These are phyloP conservation scores for Encephalitozoon hellem DNA, from an alignment of 371 early-diverging fungal genomes.

Conservation along the genomic window DNA sequence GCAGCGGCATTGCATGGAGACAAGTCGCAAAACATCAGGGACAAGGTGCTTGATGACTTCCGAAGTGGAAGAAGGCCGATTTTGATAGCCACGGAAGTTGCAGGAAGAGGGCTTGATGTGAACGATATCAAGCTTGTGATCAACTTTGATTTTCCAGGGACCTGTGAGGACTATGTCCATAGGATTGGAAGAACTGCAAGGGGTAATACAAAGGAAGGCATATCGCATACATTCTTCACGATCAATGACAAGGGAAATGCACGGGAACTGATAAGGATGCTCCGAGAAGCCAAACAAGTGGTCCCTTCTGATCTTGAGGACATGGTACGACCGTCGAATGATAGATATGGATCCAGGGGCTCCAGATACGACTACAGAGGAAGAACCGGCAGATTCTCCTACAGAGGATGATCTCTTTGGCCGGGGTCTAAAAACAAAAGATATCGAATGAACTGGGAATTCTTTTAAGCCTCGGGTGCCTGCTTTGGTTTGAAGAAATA, in stretches of 20 bases:
- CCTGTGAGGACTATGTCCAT: constrained; percentile 88
- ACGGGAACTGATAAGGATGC: constrained; percentile 73
- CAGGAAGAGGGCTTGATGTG: constrained; percentile 96
- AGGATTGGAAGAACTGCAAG: constrained; percentile 93
- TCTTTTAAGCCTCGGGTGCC: neutral
- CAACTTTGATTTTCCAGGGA: constrained; percentile 91
- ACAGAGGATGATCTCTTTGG: constrained; percentile 2
- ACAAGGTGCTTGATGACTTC: constrained; percentile 86
- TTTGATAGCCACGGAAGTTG: constrained; percentile 99
- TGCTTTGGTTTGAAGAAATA: neutral
- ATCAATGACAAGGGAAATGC: constrained; percentile 76
- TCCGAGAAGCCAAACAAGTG: constrained; percentile 83
- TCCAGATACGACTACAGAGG: constrained; percentile 26
- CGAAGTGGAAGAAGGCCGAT: constrained; percentile 73
- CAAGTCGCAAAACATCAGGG: constrained; percentile 91
- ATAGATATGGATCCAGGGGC: constrained; percentile 10
- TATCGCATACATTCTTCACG: constrained; percentile 88
- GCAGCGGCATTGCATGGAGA: constrained; percentile 97
- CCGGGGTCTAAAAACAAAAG: constrained; percentile 23
- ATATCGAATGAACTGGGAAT: neutral
- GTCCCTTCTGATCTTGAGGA: constrained; percentile 73
- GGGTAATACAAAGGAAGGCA: constrained; percentile 83
- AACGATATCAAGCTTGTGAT: constrained; percentile 92
- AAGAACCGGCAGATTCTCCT: constrained; percentile 15
- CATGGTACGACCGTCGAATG: constrained; percentile 61